Evolutionary conservation across 2,329 filamentous ascomycete genomes (phyloP), one percentile per base, ranked within the genome.

Genomic region (Alternaria solani): DNA sequence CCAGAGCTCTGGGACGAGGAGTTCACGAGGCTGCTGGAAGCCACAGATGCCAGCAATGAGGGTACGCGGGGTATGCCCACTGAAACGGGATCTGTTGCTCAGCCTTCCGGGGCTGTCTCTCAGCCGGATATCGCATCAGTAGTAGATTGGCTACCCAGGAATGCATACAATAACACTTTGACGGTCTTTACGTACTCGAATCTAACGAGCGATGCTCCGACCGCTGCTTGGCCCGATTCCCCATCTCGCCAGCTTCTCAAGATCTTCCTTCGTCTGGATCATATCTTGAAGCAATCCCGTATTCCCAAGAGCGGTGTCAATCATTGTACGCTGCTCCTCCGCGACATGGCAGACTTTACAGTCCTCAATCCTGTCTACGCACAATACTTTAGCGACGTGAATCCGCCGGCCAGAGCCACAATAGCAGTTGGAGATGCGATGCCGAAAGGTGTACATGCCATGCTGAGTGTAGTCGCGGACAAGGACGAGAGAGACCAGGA

Each of bases 351-450:
- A 20, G 88, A 93, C 78, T 99, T 98, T 77, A 82, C 87, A 0
- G 71, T 81, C 16, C 82, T 97, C 68, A 98, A 98, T 78, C 77
- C 82, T 26, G 81, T 91, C 63, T 99, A 98, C 78, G 88, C 87
- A 5, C 82, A 85, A 8, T 85, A 93, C 42, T 98, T 98, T 78
- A 80, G 81, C 20, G 83, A 85, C 49, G 90, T 94, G 0, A 96
- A 94, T 65, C 95, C 95, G 0, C 93, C 95, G 0, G 88, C 94
- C 0, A 83, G 95, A 51, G 90, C 96, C 51, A 96, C 93, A 5
- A 87, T 98, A 49, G 89, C 93, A 0, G 91, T 90, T 63, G 92
- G 93, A 4, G 81, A 87, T 49, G 74, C 83, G 7, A 83, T 97
- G 7, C 91, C 91, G 0, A 47, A 73, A 0, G 84, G 83, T 9